Conservation (phyloP, 805 yeast genomes). For the Cyberlindnera bimundalis region DNA sequence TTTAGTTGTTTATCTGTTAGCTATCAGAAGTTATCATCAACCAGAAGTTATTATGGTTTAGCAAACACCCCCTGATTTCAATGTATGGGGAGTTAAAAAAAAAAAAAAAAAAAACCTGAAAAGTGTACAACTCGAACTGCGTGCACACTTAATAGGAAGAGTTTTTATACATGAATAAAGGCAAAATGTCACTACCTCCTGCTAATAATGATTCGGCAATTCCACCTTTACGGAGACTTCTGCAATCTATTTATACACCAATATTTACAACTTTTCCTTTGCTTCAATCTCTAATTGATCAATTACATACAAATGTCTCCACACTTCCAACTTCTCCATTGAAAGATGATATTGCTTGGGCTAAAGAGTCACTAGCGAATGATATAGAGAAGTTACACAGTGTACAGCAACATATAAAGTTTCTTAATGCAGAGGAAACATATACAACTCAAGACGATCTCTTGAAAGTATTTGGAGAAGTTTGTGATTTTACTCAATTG, state of each 20-base stretch:
- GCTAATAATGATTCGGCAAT: constrained; percentile 16
- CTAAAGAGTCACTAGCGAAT: constrained; percentile 11
- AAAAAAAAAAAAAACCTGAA: not conserved
- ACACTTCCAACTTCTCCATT: not conserved
- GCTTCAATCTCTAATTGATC: constrained; percentile 11
- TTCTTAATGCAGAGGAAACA: constrained; percentile 22
- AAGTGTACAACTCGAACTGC: not conserved
- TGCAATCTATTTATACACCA: constrained; percentile 10
- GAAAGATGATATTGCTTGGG: constrained; percentile 21
- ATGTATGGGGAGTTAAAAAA: too few species aligned
- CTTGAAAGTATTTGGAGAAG: constrained; percentile 17
- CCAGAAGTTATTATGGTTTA: too few species aligned
- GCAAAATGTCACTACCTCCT: constrained; percentile 17
- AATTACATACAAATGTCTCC: constrained; percentile 2
- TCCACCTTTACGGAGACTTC: constrained; percentile 8
- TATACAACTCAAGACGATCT: constrained; percentile 20
- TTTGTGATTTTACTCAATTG: constrained; percentile 17
- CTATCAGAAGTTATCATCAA: too few species aligned
- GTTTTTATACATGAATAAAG: too few species aligned
- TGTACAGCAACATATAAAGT: constrained; percentile 15
- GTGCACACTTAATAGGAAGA: not conserved
- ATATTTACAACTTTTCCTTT: constrained; percentile 16
- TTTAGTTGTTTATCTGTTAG: too few species aligned
- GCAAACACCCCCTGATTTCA: too few species aligned
- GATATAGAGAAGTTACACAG: constrained; percentile 14